Percentiles rank a stretch among this genome's conserved stretches.
phyloP scores from a whole-genome alignment of 257 asterid species.

The Schizonepeta tenuifolia region DNA sequence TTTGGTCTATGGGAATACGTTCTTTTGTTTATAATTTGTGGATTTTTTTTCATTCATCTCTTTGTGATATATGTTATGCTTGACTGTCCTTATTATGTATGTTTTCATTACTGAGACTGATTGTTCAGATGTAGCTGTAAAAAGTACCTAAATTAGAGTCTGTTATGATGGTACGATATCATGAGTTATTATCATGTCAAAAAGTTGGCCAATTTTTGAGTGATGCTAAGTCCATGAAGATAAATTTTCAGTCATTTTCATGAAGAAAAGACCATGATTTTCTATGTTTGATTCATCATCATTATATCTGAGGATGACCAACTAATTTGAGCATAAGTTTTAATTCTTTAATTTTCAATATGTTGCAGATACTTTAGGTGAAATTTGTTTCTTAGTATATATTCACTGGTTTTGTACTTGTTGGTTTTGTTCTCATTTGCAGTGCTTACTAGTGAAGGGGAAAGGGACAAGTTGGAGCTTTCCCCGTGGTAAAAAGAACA shows the following conservation, averaged over 20 bases:
- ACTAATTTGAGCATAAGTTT: not conserved
- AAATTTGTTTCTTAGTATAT: not conserved
- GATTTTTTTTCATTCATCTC: not conserved
- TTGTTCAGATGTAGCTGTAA: constrained; percentile 5
- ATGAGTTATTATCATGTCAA: not conserved
- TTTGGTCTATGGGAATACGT: not conserved
- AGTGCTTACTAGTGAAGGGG: constrained; percentile 92
- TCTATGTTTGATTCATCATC: not conserved
- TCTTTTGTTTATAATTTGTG: not conserved
- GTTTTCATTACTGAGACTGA: constrained; percentile 5
- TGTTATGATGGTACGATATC: not conserved
- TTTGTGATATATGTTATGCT: not conserved
- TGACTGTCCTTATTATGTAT: constrained; percentile 1
- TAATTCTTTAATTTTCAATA: not conserved
- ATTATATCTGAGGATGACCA: constrained; percentile 10
- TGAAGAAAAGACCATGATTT: not conserved
- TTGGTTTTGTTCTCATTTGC: constrained; percentile 19
- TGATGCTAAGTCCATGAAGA: not conserved
- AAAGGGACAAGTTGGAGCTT: constrained; percentile 94
- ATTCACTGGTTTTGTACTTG: constrained; percentile 17
- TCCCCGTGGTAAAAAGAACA: constrained; percentile 91
- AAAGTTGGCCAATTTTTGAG: not conserved
- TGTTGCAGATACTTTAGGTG: not conserved
- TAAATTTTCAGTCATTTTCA: not conserved
- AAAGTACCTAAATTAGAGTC: not conserved